Evolutionary conservation across 129 eudicot genomes (phyloP).

Genomic region (Tanacetum coccineum): DNA sequence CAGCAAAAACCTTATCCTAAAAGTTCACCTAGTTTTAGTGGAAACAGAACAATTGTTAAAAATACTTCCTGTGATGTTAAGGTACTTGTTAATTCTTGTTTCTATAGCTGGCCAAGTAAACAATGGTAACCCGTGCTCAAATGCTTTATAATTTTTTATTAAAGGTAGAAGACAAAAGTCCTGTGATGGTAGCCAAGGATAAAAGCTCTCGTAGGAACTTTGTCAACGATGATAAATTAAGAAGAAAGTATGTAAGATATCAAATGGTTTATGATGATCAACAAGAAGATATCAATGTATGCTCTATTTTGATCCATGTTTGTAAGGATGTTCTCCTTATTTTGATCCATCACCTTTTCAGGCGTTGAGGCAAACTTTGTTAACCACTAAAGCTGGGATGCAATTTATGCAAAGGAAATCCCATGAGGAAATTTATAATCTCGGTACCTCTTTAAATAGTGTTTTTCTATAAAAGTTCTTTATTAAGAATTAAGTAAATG

Average conservation of each 20-base stretch:
- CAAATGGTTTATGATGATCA: constrained; percentile 60
- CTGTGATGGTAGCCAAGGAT: constrained; percentile 28
- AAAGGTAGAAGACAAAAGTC: constrained; percentile 40
- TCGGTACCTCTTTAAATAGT: constrained; percentile 44
- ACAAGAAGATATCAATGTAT: constrained; percentile 66
- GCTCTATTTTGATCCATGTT: constrained; percentile 10
- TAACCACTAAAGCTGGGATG: constrained; percentile 77
- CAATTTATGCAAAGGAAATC: constrained; percentile 85
- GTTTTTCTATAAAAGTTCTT: not conserved
- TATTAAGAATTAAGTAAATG: not conserved
- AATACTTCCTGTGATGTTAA: constrained; percentile 33
- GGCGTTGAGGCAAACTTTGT: constrained; percentile 70
- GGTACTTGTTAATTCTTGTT: constrained; percentile 25
- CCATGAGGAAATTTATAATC: constrained; percentile 73
- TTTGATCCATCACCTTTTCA: constrained; percentile 21
- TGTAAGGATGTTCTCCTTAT: constrained; percentile 5
- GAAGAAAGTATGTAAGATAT: constrained; percentile 46
- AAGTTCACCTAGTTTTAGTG: constrained; percentile 29
- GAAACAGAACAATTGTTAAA: constrained; percentile 33
- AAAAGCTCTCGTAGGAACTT: constrained; percentile 25
- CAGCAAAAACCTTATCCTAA: constrained; percentile 50
- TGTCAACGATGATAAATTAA: constrained; percentile 41
- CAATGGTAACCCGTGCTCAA: not conserved
- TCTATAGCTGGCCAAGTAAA: constrained; percentile 3
- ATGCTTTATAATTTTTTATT: not conserved